A percentile compares a stretch with the other conserved stretches of the same genome.
phyloP scores from a whole-genome alignment of 441 rosid genomes.

The Kokia cookei region DNA sequence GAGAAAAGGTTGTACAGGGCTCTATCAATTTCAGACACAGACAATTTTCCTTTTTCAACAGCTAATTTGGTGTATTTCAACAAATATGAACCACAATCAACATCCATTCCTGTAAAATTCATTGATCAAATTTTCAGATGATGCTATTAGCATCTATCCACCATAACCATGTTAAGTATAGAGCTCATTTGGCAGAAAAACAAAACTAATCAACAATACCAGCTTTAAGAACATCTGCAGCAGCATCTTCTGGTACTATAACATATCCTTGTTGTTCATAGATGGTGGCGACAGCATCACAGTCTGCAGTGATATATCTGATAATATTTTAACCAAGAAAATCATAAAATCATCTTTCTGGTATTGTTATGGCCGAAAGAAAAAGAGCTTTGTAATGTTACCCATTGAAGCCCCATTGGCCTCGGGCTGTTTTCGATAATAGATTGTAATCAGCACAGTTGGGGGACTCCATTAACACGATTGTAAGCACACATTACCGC shows the following conservation, averaged over 20 bases:
- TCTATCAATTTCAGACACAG: slow-evolving; percentile 48
- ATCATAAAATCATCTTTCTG: neutral
- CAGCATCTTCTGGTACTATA: slow-evolving; percentile 70
- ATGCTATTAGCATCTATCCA: neutral
- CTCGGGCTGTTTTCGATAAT: slow-evolving; percentile 56
- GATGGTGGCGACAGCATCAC: slow-evolving; percentile 60
- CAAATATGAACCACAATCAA: slow-evolving; percentile 67
- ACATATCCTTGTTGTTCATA: slow-evolving; percentile 55
- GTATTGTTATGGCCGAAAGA: neutral
- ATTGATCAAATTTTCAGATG: neutral
- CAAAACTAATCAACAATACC: slow-evolving; percentile 20
- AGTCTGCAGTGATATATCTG: slow-evolving; percentile 80
- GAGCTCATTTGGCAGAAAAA: neutral
- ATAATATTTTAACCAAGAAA: neutral
- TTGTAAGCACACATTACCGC: slow-evolving; percentile 90
- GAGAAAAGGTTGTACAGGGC: slow-evolving; percentile 73
- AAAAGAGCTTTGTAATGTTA: slow-evolving; percentile 8
- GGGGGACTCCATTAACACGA: slow-evolving; percentile 84
- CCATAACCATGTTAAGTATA: too few species aligned
- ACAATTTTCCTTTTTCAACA: slow-evolving; percentile 41
- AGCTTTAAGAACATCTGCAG: slow-evolving; percentile 65
- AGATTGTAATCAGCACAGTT: slow-evolving; percentile 71
- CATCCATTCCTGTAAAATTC: slow-evolving; percentile 62
- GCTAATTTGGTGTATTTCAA: slow-evolving; percentile 58
- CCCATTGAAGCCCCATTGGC: slow-evolving; percentile 68